Conservation (phyloP, 371 early-diverging fungal genomes). For the Mortierella sp. region DNA sequence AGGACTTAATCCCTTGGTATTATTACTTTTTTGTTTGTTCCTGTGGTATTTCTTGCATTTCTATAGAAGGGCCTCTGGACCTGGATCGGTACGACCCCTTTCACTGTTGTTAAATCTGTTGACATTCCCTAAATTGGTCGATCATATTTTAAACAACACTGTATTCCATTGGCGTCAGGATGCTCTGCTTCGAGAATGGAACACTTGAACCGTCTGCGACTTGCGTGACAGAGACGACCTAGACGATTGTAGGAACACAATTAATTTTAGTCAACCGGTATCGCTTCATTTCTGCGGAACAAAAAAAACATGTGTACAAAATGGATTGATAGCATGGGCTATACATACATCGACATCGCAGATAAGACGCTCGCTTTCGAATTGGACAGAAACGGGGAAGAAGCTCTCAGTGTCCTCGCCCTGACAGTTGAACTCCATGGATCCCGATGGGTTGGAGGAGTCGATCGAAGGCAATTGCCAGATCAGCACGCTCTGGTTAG, state of each 20-base stretch:
- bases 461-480: conserved; percentile 93
- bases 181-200: conserved; percentile 73
- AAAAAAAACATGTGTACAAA: not conserved
- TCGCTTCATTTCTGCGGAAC: too few relatives aligned
- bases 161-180: conserved; percentile 79
- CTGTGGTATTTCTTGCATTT: too few relatives aligned
- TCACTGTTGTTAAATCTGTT: too few relatives aligned
- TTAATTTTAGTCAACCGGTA: too few relatives aligned
- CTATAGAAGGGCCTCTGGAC: too few relatives aligned
- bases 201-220: conserved; percentile 68
- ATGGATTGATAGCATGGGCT: not conserved
- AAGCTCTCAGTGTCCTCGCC: conserved; percentile 85
- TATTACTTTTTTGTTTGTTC: not conserved
- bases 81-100: too few relatives aligned
- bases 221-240: conserved; percentile 60
- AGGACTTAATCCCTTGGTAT: not conserved
- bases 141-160: conserved; percentile 66
- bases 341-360: conserved; percentile 80
- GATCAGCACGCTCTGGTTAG: conserved; percentile 73
- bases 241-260: conserved; percentile 1
- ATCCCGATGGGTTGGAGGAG: conserved; percentile 77
- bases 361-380: conserved; percentile 75
- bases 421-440: conserved; percentile 86
- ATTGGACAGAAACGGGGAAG: conserved; percentile 92
- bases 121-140: too few relatives aligned